Evolutionary conservation across 1,139 yeast genomes (phyloP), one percentile per base, ranked within the genome.

Genomic region (Pichia sp.): DNA sequence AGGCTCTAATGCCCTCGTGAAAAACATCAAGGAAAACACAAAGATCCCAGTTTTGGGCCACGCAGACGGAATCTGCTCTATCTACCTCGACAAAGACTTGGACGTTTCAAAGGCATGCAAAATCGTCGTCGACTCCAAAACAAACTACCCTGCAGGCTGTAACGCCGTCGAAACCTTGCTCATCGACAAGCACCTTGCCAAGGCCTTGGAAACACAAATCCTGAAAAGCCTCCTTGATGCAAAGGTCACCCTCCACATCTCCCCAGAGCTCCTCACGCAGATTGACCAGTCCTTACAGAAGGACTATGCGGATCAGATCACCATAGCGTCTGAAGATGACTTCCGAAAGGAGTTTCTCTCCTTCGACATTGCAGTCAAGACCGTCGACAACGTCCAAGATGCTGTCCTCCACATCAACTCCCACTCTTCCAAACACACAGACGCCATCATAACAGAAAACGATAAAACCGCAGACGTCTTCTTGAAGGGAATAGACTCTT

Each of bases 71-170:
- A 87, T 93, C 57, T 93, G 99, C 71, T 84, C 97, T 3, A 81
- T 92, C 20, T 95, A 84, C 67, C 77, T 92, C 33, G 96, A 92
- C 68, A 77, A 78, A 54, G 83, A 79, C 48, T 95, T 95, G 3
- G 92, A 90, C 64, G 62, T 87, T 14, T 78, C 71, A 16, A 90
- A 88, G 79, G 96, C 98, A 0, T 75, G 79, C 41, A 80, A 81
- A 58, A 81, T 95, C 38, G 76, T 83, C 4, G 80, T 90, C 36
- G 99, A 95, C 71, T 79, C 97, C 5, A 93, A 93, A 72, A 90
- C 97, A 0, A 91, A 92, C 71, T 95, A 95, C 68, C 97, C 98
- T 46, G 99, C 99, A 14, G 99, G 97, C 7, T 95, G 99, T 72
- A 95, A 95, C 69, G 97, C 99, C 2, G 95, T 82, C 54, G 99